A percentile compares a stretch with the other conserved stretches of the same genome.
These are phyloP conservation scores for Pichia eremophila DNA, from an alignment of 805 yeast genomes.

Conservation along the genomic window DNA sequence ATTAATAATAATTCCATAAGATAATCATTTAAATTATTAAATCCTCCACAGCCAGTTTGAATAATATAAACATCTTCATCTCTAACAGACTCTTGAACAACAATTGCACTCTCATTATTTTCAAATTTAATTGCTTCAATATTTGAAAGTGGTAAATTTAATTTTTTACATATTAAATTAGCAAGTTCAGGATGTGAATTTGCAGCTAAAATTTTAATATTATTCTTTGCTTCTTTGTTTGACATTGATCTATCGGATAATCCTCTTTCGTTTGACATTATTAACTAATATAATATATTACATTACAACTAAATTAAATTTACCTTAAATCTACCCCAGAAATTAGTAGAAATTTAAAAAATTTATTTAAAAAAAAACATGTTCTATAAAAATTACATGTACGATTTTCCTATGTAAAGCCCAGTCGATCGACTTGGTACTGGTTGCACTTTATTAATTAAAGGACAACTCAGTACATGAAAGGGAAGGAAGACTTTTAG, in stretches of 20 bases:
- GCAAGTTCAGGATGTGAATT: constrained; percentile 84
- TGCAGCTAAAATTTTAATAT: constrained; percentile 44
- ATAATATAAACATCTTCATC: constrained; percentile 83
- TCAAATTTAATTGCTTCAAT: constrained; percentile 80
- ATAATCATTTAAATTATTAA: constrained; percentile 64
- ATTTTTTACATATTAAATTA: constrained; percentile 52
- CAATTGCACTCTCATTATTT: constrained; percentile 81
- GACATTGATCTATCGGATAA: constrained; percentile 19
- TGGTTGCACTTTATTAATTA: too few relatives aligned
- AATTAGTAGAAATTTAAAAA: too few relatives aligned
- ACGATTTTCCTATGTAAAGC: too few relatives aligned
- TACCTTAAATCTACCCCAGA: too few relatives aligned
- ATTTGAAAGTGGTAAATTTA: constrained; percentile 61
- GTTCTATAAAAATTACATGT: too few relatives aligned
- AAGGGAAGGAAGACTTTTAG: too few relatives aligned
- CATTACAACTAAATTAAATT: too few relatives aligned
- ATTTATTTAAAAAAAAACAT: too few relatives aligned
- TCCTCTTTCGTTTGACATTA: neutral
- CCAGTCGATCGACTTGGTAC: too few relatives aligned
- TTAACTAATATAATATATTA: too few relatives aligned
- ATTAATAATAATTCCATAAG: constrained; percentile 81
- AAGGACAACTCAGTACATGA: too few relatives aligned
- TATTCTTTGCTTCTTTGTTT: constrained; percentile 28
- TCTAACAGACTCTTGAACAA: constrained; percentile 79
- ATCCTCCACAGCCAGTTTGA: constrained; percentile 85